Percentiles rank a stretch among this genome's conserved stretches.
Conservation (phyloP, 225 moss, liverwort and hornwort species). For the Anthoceros angustus region DNA sequence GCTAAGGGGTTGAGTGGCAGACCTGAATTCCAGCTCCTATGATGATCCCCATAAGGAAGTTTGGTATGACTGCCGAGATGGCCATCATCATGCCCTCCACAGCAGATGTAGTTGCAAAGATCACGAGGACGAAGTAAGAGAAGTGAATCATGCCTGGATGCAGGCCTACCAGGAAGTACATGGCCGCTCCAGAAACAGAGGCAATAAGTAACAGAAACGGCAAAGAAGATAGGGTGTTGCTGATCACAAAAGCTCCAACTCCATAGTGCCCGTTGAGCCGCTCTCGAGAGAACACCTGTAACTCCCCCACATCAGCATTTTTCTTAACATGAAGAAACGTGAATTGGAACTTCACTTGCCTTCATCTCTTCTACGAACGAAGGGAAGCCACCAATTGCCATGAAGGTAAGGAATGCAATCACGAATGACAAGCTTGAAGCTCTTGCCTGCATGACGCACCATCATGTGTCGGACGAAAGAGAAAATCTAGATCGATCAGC, state of each 20-base stretch:
- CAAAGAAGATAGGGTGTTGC: conserved; percentile 32
- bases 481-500: not conserved
- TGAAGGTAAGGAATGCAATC: conserved; percentile 53
- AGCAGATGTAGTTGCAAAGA: conserved; percentile 31
- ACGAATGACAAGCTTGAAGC: conserved; percentile 65
- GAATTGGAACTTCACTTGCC: conserved; percentile 15
- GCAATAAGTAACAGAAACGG: conserved; percentile 42
- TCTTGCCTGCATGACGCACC: conserved; percentile 28
- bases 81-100: conserved; percentile 71
- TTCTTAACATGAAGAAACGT: conserved; percentile 8
- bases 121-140: conserved; percentile 37
- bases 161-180: conserved; percentile 42
- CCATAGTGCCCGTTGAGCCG: conserved; percentile 49
- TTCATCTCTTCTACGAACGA: conserved; percentile 73
- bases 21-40: conserved; percentile 51
- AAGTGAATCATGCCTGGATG: conserved; percentile 46
- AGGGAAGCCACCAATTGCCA: conserved; percentile 68
- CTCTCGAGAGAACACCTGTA: conserved; percentile 43
- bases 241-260: conserved; percentile 37
- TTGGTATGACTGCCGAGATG: conserved; percentile 39
- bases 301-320: not conserved
- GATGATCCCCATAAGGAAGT: conserved; percentile 56
- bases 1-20: not conserved
- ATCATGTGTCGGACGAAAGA: not conserved
- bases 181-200: conserved; percentile 18